Conservation (phyloP, 306 rosid species). For the Prinsepia uniflora region DNA sequence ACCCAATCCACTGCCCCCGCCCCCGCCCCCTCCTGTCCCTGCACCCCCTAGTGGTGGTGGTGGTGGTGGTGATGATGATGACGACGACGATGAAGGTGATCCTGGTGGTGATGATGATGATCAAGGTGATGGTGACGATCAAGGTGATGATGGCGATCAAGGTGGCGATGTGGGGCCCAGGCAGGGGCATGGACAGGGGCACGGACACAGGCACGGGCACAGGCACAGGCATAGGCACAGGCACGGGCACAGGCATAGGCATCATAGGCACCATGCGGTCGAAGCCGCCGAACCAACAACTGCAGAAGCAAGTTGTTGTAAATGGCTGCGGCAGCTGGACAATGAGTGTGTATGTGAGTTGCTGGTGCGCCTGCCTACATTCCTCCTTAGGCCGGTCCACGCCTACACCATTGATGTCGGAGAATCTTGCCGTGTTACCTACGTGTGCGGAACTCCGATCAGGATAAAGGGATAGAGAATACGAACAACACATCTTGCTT, state of each 20-base stretch:
- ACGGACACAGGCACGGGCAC: background rate
- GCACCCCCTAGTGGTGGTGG: slow-evolving; percentile 18
- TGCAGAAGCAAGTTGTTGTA: slow-evolving; percentile 59
- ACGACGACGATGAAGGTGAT: background rate
- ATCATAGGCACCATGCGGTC: background rate
- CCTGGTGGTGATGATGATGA: slow-evolving; percentile 4
- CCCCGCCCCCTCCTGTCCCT: slow-evolving; percentile 26
- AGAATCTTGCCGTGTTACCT: slow-evolving; percentile 47
- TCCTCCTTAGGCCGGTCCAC: slow-evolving; percentile 61
- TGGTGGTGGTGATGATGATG: background rate
- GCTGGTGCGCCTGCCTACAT: slow-evolving; percentile 57
- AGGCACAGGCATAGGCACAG: slow-evolving; percentile 18
- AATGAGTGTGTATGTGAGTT: slow-evolving; percentile 63
- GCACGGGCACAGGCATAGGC: slow-evolving; percentile 7
- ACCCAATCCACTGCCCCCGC: slow-evolving; percentile 27
- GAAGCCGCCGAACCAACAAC: background rate
- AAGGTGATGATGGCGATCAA: background rate
- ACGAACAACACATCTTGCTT: background rate
- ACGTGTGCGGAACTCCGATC: slow-evolving; percentile 53
- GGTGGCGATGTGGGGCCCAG: background rate
- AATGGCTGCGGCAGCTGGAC: slow-evolving; percentile 64
- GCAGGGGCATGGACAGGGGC: slow-evolving; percentile 5
- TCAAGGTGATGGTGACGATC: background rate
- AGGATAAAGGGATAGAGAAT: slow-evolving; percentile 22
- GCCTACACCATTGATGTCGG: slow-evolving; percentile 43